phyloP scores from a whole-genome alignment of 331 rosid genomes.

The Quercus tomentella region DNA sequence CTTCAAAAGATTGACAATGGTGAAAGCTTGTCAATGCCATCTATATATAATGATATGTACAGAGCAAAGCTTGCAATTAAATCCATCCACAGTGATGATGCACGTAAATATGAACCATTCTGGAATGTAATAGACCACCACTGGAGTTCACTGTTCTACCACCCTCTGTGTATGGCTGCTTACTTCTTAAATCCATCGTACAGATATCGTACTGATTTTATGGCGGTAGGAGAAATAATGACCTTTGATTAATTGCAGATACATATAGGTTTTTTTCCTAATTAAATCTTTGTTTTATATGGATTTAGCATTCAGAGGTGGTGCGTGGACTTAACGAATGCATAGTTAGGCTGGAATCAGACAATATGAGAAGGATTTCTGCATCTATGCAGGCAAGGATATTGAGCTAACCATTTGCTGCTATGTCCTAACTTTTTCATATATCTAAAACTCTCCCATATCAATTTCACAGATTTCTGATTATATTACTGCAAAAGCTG shows the following conservation, averaged over 20 bases:
- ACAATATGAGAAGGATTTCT: constrained; percentile 66
- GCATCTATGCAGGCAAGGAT: constrained; percentile 78
- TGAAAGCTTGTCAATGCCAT: constrained; percentile 74
- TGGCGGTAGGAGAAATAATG: constrained; percentile 57
- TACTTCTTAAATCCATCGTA: constrained; percentile 86
- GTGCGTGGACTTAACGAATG: constrained; percentile 89
- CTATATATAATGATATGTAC: constrained; percentile 70
- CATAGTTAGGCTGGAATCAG: constrained; percentile 82
- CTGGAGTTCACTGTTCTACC: constrained; percentile 72
- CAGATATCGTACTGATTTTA: constrained; percentile 73
- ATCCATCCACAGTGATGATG: constrained; percentile 61
- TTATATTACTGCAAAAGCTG: constrained; percentile 78
- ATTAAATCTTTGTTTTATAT: constrained; percentile 19
- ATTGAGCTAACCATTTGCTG: constrained; percentile 8
- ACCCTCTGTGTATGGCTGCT: constrained; percentile 86
- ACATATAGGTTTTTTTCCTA: constrained; percentile 32
- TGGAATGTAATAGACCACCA: constrained; percentile 82
- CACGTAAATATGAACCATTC: constrained; percentile 75
- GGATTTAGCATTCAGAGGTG: constrained; percentile 75
- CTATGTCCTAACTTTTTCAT: background rate
- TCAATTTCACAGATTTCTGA: constrained; percentile 62
- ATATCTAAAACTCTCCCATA: constrained; percentile 9
- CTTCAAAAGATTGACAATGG: constrained; percentile 68
- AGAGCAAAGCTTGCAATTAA: constrained; percentile 80
- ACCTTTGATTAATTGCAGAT: constrained; percentile 11